Base-by-base conservation (phyloP, 2,329 filamentous ascomycete genomes). In the Cladosporium oxysporum region DNA sequence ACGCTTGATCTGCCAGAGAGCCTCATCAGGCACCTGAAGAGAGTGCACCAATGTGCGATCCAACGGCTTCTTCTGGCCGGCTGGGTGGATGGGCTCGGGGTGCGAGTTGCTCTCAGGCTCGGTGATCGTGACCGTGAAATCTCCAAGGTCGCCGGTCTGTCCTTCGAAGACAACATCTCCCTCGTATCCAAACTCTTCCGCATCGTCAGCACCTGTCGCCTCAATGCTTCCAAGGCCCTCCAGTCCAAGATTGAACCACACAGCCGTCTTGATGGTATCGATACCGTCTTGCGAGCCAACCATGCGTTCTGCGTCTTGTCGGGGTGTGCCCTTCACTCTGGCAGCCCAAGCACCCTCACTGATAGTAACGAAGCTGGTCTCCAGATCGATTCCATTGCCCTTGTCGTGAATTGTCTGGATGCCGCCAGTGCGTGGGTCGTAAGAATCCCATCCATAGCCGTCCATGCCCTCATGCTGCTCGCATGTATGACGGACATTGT, bases 371-470 rank as follows among this genome's bases (percentile, higher is more conserved):
- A 98, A 97, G 61, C 92, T 91, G 52, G 94, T 97, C 10, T 91
- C 96, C 69, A 99, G 86, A 79, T 98, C 93, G 70, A 99, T 85
- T 66, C 86, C 87, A 79, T 99, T 99, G 58, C 87, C 90, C 63
- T 89, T 88, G 77, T 99, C 95, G 75, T 96, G 92, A 67, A 99
- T 94, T 0, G 91, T 91, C 79, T 99, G 92, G 26, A 91, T 84
- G 65, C 95, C 95, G 68, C 95, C 95, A 65, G 85, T 90, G 66
- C 95, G 86, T 26, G 93, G 89, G 79, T 99, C 95, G 78, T 96
- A 99, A 77, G 96, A 92, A 74, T 98, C 93, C 95, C 95, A 99
- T 68, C 95, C 95, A 78, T 99, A 99, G 65, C 94, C 94, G 58
- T 88, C 90, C 85, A 99, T 96, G 70, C 91, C 91, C 77, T 96